Conservation (phyloP, 179 eudicot genomes). For the Drosera spatulata region DNA sequence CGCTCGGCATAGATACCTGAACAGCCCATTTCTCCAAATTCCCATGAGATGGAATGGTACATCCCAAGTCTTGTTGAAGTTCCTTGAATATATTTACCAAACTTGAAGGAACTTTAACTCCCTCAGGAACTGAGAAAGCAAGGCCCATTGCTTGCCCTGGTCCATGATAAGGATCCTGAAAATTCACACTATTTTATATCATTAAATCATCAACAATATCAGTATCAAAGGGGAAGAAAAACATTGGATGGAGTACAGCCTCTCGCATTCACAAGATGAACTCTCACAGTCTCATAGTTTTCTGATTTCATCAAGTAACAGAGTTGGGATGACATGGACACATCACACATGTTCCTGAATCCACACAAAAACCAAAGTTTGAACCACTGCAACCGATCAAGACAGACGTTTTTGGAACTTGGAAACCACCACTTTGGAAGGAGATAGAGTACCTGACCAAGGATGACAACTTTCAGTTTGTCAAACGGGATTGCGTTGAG, state of each 20-base stretch:
- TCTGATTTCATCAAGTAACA: too few species aligned
- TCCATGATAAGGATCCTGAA: conserved; percentile 94
- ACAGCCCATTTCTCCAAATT: conserved; percentile 90
- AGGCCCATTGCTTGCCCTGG: conserved; percentile 98
- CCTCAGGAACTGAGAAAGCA: conserved; percentile 84
- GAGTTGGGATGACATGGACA: too few species aligned
- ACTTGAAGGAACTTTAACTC: conserved; percentile 77
- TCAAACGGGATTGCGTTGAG: conserved; percentile 83
- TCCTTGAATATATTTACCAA: conserved; percentile 81
- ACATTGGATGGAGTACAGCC: too few species aligned
- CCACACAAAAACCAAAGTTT: too few species aligned
- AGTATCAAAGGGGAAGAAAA: too few species aligned
- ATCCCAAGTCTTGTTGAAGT: conserved; percentile 70
- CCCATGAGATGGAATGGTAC: conserved; percentile 74
- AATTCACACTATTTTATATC: too few species aligned
- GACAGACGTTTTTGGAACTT: too few species aligned
- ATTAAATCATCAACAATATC: too few species aligned
- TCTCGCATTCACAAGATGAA: too few species aligned
- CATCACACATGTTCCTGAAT: too few species aligned
- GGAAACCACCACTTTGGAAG: not conserved
- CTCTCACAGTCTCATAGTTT: too few species aligned
- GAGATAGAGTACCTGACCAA: conserved; percentile 61
- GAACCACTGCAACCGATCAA: too few species aligned
- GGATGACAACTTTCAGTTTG: conserved; percentile 73
- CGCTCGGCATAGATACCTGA: conserved; percentile 33